Conservation (phyloP, 192 early-diverging fungal genomes). For the Paraglomus brasilianum region DNA sequence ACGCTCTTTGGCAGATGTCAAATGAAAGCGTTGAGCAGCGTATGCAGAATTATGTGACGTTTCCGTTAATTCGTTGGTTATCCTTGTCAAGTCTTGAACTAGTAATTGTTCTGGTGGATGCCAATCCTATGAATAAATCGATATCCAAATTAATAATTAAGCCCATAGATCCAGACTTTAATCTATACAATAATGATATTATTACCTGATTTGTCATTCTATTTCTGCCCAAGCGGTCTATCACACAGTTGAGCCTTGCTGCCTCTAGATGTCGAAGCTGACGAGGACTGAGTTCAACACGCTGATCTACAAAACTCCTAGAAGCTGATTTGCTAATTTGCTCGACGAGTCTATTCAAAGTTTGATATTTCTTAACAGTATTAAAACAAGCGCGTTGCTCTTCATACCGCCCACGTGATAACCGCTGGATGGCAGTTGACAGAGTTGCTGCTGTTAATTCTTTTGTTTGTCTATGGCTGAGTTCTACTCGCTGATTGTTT, state of each 20-base stretch:
- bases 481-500: slow-evolving; percentile 54
- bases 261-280: slow-evolving; percentile 44
- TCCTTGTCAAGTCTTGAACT: slow-evolving; percentile 45
- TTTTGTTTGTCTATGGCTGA: slow-evolving; percentile 44
- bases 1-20: slow-evolving; percentile 46
- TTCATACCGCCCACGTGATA: slow-evolving; percentile 45
- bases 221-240: slow-evolving; percentile 44
- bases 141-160: neutral
- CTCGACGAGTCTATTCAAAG: slow-evolving; percentile 45
- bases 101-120: slow-evolving; percentile 48
- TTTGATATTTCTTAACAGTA: slow-evolving; percentile 33
- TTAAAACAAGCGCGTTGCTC: slow-evolving; percentile 37
- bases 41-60: slow-evolving; percentile 34
- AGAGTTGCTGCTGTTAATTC: slow-evolving; percentile 47
- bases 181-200: neutral
- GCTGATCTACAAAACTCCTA: slow-evolving; percentile 47
- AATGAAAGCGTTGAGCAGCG: slow-evolving; percentile 44
- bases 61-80: slow-evolving; percentile 49
- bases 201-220: slow-evolving; percentile 50
- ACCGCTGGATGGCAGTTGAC: slow-evolving; percentile 41
- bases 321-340: slow-evolving; percentile 50
- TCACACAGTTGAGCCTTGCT: slow-evolving; percentile 40
- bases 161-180: neutral
- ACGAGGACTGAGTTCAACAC: slow-evolving; percentile 42
- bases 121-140: slow-evolving; percentile 44